Conservation (phyloP, 1,284 basidiomycete genomes). For the Fomitiporia mediterranea region DNA sequence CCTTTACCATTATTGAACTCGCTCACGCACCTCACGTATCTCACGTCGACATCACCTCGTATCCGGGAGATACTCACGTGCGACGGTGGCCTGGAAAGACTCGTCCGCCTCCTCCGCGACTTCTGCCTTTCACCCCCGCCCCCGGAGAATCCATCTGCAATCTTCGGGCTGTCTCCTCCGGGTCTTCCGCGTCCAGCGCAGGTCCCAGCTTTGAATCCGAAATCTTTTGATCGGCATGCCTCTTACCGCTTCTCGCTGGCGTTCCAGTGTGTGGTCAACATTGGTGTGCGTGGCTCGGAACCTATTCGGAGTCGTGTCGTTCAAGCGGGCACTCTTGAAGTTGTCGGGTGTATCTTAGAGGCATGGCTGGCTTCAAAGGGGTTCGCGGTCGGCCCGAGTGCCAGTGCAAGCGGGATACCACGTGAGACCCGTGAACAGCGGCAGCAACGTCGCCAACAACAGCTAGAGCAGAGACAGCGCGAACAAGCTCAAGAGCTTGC, state of each 20-base stretch:
- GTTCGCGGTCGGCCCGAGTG: slow-evolving; percentile 68
- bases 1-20: slow-evolving; percentile 94
- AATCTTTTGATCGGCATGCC: slow-evolving; percentile 74
- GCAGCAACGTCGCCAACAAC: slow-evolving; percentile 50
- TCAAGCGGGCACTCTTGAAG: slow-evolving; percentile 92
- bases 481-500: slow-evolving; percentile 56
- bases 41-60: slow-evolving; percentile 94
- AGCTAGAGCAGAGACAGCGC: slow-evolving; percentile 48
- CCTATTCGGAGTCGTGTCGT: slow-evolving; percentile 89
- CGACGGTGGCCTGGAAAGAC: slow-evolving; percentile 94
- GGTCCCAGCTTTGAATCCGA: slow-evolving; percentile 58
- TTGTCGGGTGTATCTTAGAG: slow-evolving; percentile 92
- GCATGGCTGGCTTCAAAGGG: slow-evolving; percentile 86
- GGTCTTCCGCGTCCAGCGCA: slow-evolving; percentile 47
- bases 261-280: slow-evolving; percentile 97
- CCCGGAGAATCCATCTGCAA: slow-evolving; percentile 64
- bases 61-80: slow-evolving; percentile 98
- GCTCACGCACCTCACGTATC: slow-evolving; percentile 93
- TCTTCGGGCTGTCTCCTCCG: slow-evolving; percentile 70
- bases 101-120: slow-evolving; percentile 89
- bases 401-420: slow-evolving; percentile 56
- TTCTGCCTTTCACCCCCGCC: slow-evolving; percentile 76
- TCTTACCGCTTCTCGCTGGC: slow-evolving; percentile 87
- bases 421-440: slow-evolving; percentile 71
- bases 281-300: slow-evolving; percentile 96